Base-by-base conservation (phyloP, 208 protist species). In the Angomonas ambiguus region DNA sequence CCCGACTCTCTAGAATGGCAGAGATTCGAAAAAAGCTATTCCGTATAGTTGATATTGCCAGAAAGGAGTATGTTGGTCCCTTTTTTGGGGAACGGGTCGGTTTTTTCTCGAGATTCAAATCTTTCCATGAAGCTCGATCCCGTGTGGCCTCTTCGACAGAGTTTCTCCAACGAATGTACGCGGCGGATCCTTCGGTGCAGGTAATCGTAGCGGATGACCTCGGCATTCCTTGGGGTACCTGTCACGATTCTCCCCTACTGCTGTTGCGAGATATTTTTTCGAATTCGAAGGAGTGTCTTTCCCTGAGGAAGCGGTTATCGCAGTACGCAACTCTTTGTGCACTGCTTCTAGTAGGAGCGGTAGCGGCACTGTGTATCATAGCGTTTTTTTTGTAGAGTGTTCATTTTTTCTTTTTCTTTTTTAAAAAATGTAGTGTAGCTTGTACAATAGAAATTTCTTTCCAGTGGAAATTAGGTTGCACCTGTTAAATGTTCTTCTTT, bases 121-220 rank as follows among this genome's bases (percentile, higher is more conserved):
- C n/a, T n/a, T n/a, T n/a, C n/a, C n/a, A n/a, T n/a, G n/a, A n/a
- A n/a, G n/a, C n/a, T n/a, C n/a, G n/a, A n/a, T n/a, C n/a, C n/a
- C n/a, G n/a, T n/a, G n/a, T n/a, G n/a, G n/a, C n/a, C n/a, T n/a
- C n/a, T n/a, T n/a, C n/a, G n/a, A n/a, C n/a, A n/a, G n/a, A n/a
- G n/a, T n/a, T n/a, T n/a, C n/a, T n/a, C n/a, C n/a, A n/a, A n/a
- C n/a, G n/a, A 10, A 83, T 87, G 74, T 71, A 71, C 28, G 55
- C 31, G 18, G 48, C 61, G 22, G 83, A 93, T 55, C 82, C 87
- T 8, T 74, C 67, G 6, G 75, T 79, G 20, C 77, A 85, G 58
- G 55, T 75, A 18, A 67, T 80, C 10, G 62, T 62, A 8, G 66
- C 81, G 4, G 67, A 82, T 58, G 59, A 82, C 8, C 61, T 74